Conservation (phyloP, 2,329 filamentous ascomycete species). For the Penicillium palitans region DNA sequence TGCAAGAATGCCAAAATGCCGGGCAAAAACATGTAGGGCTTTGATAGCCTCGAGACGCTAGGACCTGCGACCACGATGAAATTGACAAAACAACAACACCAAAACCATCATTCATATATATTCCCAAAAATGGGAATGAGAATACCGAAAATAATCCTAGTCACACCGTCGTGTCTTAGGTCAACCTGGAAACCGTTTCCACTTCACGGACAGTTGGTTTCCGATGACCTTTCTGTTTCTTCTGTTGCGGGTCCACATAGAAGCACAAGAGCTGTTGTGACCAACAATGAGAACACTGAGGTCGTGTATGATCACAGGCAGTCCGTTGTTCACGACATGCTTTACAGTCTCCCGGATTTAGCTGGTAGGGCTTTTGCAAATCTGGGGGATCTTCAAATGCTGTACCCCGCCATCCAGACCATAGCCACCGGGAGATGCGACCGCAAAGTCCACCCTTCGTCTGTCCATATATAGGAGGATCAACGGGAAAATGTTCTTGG, state of each 20-base stretch:
- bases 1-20: neutral
- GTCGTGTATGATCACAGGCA: constrained; percentile 30
- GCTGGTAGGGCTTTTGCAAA: constrained; percentile 12
- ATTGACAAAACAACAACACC: neutral
- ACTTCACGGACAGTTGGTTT: constrained; percentile 7
- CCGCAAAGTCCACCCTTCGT: constrained; percentile 12
- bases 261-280: constrained; percentile 37
- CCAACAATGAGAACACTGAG: constrained; percentile 35
- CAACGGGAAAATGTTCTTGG: too few species aligned
- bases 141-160: neutral
- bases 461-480: neutral
- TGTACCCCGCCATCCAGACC: constrained; percentile 22
- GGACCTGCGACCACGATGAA: neutral
- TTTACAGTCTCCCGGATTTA: constrained; percentile 22
- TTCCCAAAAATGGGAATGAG: too few species aligned
- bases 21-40: neutral
- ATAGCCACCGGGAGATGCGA: constrained; percentile 25
- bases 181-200: neutral
- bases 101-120: too few species aligned
- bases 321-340: constrained; percentile 32
- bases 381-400: constrained; percentile 9
- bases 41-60: neutral
- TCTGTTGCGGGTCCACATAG: constrained; percentile 31
- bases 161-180: neutral
- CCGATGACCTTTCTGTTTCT: constrained; percentile 18